These are phyloP conservation scores for Galium porrigens DNA, from an alignment of 305 asterid species.

Conservation along the genomic window DNA sequence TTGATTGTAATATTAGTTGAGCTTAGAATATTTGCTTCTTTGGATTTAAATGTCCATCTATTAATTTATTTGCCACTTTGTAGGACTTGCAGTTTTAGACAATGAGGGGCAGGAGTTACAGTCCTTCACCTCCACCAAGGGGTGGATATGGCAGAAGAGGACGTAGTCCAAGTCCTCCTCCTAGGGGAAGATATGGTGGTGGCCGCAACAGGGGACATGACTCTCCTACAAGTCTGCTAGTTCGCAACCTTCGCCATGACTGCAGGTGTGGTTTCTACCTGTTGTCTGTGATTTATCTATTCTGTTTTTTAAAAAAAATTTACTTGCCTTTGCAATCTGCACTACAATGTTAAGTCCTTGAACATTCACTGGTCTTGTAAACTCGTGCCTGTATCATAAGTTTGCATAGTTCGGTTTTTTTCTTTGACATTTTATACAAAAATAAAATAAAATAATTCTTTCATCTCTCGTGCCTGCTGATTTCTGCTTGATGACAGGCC, in stretches of 20 bases:
- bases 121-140: slow-evolving; percentile 88
- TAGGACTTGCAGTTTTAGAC: not conserved
- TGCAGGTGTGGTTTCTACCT: slow-evolving; percentile 41
- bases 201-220: slow-evolving; percentile 40
- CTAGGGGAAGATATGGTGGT: slow-evolving; percentile 49
- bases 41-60: not conserved
- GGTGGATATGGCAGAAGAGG: slow-evolving; percentile 58
- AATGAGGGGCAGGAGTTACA: slow-evolving; percentile 87
- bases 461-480: not conserved
- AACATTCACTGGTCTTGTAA: not conserved
- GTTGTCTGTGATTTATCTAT: not conserved
- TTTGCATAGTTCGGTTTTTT: not conserved
- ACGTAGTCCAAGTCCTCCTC: slow-evolving; percentile 41
- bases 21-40: not conserved
- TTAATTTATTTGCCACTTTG: not conserved
- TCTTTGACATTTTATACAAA: not conserved
- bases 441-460: too few relatives aligned
- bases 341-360: not conserved
- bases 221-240: slow-evolving; percentile 68
- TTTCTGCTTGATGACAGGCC: slow-evolving; percentile 32
- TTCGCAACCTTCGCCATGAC: slow-evolving; percentile 56
- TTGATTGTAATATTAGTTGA: not conserved
- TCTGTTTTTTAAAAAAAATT: too few relatives aligned
- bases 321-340: too few relatives aligned
- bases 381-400: too few relatives aligned